Evolutionary conservation across 73 alveolate species (phyloP).

Genomic region (Tetrahymena malaccensis): DNA sequence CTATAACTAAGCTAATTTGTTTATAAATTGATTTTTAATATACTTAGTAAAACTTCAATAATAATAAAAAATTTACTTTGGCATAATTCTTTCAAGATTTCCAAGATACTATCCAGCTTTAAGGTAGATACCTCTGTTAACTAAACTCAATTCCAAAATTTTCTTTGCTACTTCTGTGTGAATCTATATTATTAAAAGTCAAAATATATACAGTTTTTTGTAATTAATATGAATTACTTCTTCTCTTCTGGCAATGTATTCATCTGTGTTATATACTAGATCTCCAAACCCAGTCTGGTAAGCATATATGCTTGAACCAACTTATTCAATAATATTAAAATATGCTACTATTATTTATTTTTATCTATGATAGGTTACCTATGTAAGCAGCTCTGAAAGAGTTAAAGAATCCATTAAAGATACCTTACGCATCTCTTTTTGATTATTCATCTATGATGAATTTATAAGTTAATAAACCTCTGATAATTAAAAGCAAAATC

Average conservation of each 20-base stretch:
- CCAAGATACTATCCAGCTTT: slow-evolving; percentile 56
- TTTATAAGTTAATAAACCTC: background rate
- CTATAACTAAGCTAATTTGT: too few species aligned
- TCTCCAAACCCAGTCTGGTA: slow-evolving; percentile 12
- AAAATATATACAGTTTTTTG: too few species aligned
- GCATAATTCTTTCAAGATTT: slow-evolving; percentile 51
- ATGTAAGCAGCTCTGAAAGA: slow-evolving; percentile 23
- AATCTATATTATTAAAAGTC: background rate
- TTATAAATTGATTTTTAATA: too few species aligned
- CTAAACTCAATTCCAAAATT: slow-evolving; percentile 22
- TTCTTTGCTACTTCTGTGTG: slow-evolving; percentile 49
- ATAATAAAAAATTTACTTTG: slow-evolving; percentile 7
- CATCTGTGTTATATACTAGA: slow-evolving; percentile 24
- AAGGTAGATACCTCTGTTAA: slow-evolving; percentile 49
- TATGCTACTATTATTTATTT: background rate
- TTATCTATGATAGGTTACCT: background rate
- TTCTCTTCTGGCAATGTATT: slow-evolving; percentile 22
- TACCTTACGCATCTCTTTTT: background rate
- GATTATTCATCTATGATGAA: background rate
- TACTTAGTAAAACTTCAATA: too few species aligned
- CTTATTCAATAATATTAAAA: background rate
- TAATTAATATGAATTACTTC: too few species aligned
- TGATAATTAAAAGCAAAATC: background rate
- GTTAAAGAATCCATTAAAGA: slow-evolving; percentile 10
- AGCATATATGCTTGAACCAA: slow-evolving; percentile 6